Evolutionary conservation across 495 filamentous ascomycete genomes (phyloP).

Genomic region (Jackrogersella multiformis): DNA sequence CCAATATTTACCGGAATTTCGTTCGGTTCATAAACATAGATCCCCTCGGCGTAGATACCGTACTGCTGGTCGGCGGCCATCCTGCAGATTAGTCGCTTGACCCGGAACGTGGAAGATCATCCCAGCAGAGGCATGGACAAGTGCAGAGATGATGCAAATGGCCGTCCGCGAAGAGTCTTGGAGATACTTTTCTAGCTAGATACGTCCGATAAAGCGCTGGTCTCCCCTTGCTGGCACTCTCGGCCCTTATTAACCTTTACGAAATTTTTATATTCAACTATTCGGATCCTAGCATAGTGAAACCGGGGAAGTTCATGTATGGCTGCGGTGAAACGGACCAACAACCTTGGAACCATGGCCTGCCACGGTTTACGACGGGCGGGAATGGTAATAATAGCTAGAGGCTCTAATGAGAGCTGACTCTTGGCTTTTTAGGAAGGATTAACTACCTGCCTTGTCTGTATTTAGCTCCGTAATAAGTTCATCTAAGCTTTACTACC

Average conservation of each 20-base stretch:
- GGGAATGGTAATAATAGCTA: background rate
- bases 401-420: background rate
- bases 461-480: conserved; percentile 11
- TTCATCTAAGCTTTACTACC: background rate
- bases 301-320: conserved; percentile 33
- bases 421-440: background rate
- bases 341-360: too few species aligned
- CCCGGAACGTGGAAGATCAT: conserved; percentile 31
- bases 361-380: conserved; percentile 19
- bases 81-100: conserved; percentile 25
- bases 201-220: background rate
- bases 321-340: conserved; percentile 32
- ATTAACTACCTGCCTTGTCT: conserved; percentile 3
- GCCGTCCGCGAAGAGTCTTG: conserved; percentile 21
- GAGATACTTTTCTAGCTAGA: background rate
- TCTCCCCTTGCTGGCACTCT: background rate
- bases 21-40: conserved; percentile 1
- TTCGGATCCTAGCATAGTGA: conserved; percentile 34
- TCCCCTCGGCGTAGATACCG: conserved; percentile 12
- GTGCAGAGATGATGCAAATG: conserved; percentile 39
- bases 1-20: conserved; percentile 25
- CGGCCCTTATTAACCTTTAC: conserved; percentile 1
- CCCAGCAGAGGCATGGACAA: conserved; percentile 15
- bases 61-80: conserved; percentile 22
- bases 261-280: conserved; percentile 9